phyloP scores from a whole-genome alignment of 345 rosid genomes.

The Clausena lansium region DNA sequence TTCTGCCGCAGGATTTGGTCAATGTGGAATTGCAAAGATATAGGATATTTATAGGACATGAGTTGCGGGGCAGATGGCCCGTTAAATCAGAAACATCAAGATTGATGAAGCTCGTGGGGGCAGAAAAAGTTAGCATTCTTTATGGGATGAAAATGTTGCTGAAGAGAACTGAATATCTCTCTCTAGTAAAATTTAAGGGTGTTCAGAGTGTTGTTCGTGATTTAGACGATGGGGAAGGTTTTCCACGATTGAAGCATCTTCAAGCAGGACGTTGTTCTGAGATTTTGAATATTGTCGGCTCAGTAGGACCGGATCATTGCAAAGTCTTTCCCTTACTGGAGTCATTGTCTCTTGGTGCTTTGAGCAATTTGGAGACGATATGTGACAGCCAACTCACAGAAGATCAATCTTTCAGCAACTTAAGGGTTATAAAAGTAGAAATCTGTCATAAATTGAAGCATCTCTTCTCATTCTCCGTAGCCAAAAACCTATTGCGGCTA shows the following conservation, averaged over 20 bases:
- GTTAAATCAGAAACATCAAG: background rate
- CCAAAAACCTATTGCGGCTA: too few relatives aligned
- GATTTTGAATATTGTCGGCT: too few relatives aligned
- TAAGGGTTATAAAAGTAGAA: background rate
- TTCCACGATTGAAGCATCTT: background rate
- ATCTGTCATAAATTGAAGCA: background rate
- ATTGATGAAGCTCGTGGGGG: background rate
- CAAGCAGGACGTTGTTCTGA: rapidly evolving
- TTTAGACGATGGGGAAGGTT: background rate
- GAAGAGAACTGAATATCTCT: slow-evolving; percentile 16
- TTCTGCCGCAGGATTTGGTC: too few relatives aligned
- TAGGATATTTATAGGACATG: background rate
- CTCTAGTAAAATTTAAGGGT: background rate
- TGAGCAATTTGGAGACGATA: too few relatives aligned
- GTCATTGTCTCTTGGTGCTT: rapidly evolving
- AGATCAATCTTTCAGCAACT: slow-evolving; percentile 8
- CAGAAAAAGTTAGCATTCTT: background rate
- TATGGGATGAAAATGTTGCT: background rate
- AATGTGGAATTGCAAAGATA: background rate
- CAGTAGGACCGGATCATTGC: too few relatives aligned
- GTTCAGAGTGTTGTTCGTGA: too few relatives aligned
- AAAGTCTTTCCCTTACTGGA: too few relatives aligned
- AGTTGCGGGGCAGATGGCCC: too few relatives aligned
- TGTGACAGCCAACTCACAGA: background rate
- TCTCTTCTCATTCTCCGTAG: too few relatives aligned